Conservation (phyloP, 257 asterid genomes). For the Salvia miltiorrhiza region DNA sequence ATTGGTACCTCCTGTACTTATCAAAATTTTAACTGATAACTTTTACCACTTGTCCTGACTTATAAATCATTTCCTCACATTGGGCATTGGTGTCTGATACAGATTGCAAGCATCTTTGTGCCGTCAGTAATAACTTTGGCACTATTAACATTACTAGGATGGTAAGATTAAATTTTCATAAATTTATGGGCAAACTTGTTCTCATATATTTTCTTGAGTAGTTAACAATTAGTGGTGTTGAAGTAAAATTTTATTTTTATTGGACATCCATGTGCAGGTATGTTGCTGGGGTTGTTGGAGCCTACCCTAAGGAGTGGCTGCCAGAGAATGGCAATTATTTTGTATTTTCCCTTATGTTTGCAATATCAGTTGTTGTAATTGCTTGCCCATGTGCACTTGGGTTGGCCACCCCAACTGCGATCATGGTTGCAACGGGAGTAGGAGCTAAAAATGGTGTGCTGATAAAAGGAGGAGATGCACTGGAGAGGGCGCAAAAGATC, state of each 20-base stretch:
- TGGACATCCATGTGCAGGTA: conserved; percentile 67
- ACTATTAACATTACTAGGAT: conserved; percentile 73
- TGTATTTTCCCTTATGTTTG: conserved; percentile 94
- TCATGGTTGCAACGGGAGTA: conserved; percentile 99
- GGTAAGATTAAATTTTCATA: conserved; percentile 79
- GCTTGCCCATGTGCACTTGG: conserved; percentile 99
- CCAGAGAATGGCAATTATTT: conserved; percentile 79
- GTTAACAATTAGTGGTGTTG: background rate
- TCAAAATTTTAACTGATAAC: background rate
- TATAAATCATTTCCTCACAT: conserved; percentile 22
- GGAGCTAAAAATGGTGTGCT: conserved; percentile 98
- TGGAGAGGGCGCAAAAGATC: conserved; percentile 92
- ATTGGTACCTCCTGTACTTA: background rate
- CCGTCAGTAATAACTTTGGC: conserved; percentile 74
- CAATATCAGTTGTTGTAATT: conserved; percentile 90
- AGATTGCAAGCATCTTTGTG: conserved; percentile 95
- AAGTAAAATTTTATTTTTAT: conserved; percentile 21
- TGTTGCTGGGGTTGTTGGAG: conserved; percentile 77
- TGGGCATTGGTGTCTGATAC: conserved; percentile 28
- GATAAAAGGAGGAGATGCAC: conserved; percentile 96
- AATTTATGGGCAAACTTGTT: background rate
- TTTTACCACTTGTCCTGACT: background rate
- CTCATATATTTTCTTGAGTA: background rate
- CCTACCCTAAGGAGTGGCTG: conserved; percentile 79
- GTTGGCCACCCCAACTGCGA: conserved; percentile 98